phyloP scores from a whole-genome alignment of 2,329 filamentous ascomycete genomes.

The Mycosphaerelloides madeirae region DNA sequence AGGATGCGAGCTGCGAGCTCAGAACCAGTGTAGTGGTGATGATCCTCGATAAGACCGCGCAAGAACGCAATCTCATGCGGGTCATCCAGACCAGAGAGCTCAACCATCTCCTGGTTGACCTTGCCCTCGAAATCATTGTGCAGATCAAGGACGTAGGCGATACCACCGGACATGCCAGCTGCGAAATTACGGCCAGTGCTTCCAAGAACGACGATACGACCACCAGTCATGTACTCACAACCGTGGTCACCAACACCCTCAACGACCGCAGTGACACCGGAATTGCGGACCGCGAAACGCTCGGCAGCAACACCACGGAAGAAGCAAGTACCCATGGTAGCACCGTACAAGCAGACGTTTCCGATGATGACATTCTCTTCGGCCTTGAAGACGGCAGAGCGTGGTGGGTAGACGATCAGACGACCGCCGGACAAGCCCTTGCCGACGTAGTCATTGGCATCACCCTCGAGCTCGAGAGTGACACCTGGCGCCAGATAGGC shows the following conservation, averaged over 20 bases:
- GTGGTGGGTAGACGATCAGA: constrained; percentile 87
- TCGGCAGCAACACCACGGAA: constrained; percentile 96
- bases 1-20: constrained; percentile 89
- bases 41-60: constrained; percentile 87
- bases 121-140: constrained; percentile 85
- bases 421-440: constrained; percentile 93
- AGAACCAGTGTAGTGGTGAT: constrained; percentile 96
- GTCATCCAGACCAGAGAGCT: constrained; percentile 77
- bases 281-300: constrained; percentile 94
- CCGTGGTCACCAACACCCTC: constrained; percentile 95
- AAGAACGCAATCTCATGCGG: constrained; percentile 85
- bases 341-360: constrained; percentile 93
- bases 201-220: constrained; percentile 80
- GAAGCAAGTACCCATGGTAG: constrained; percentile 84
- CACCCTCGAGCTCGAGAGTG: constrained; percentile 90
- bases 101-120: constrained; percentile 97
- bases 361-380: constrained; percentile 94
- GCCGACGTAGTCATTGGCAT: constrained; percentile 93
- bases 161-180: constrained; percentile 97
- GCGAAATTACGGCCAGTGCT: constrained; percentile 94
- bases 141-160: constrained; percentile 89
- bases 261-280: constrained; percentile 90
- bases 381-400: constrained; percentile 85
- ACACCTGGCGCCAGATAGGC: constrained; percentile 90
- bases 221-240: constrained; percentile 98